phyloP scores from a whole-genome alignment of 75 land plant species.

The Gnetum montanum region DNA sequence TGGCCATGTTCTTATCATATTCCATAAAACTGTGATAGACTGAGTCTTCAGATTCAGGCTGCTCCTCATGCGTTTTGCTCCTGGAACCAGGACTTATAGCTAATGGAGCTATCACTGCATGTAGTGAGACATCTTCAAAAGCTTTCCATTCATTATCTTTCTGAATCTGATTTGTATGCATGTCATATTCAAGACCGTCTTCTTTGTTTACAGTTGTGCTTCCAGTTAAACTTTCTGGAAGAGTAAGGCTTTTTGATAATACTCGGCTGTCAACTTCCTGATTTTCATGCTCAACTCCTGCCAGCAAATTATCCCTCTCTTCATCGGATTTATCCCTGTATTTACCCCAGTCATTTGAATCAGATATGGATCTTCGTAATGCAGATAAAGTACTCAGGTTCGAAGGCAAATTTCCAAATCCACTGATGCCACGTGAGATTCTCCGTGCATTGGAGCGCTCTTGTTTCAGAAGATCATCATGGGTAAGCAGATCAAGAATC shows the following conservation, averaged over 20 bases:
- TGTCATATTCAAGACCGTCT: too few relatives aligned
- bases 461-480: slow-evolving; percentile 53
- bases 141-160: too few relatives aligned
- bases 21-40: too few relatives aligned
- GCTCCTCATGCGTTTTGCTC: too few relatives aligned
- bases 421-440: slow-evolving; percentile 48
- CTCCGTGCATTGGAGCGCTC: slow-evolving; percentile 53
- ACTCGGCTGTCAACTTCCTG: neutral
- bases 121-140: too few relatives aligned
- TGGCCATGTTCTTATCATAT: too few relatives aligned
- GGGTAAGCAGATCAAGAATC: slow-evolving; percentile 48
- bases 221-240: neutral
- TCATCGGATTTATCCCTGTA: slow-evolving; percentile 1
- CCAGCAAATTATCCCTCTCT: neutral
- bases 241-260: neutral
- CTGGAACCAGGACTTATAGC: too few relatives aligned
- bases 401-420: slow-evolving; percentile 48
- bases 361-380: neutral
- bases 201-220: too few relatives aligned
- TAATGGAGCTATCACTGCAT: too few relatives aligned
- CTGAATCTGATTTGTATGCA: too few relatives aligned
- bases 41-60: too few relatives aligned
- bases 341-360: neutral
- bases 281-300: neutral
- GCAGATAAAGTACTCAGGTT: slow-evolving; percentile 5